Evolutionary conservation across 2,329 filamentous ascomycete genomes (phyloP).

Genomic region (Epichloe uncinata): DNA sequence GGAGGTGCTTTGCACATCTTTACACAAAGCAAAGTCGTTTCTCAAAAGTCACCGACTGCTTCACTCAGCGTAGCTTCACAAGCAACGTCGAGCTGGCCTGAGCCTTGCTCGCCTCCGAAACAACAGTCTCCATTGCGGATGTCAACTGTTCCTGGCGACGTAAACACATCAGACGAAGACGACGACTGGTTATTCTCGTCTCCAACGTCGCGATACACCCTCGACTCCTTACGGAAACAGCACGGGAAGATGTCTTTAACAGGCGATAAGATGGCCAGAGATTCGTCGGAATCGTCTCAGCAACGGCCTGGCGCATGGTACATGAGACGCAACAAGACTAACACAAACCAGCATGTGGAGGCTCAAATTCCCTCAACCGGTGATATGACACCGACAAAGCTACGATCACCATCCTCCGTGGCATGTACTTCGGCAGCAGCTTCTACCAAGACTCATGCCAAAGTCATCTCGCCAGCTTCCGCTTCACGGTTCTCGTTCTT

Average conservation of each 20-base stretch:
- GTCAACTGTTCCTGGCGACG: background rate
- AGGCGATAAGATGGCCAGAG: conserved; percentile 14
- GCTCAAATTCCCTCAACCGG: background rate
- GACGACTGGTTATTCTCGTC: background rate
- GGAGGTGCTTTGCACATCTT: background rate
- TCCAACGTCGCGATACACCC: conserved; percentile 13
- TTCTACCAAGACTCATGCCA: background rate
- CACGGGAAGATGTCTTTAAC: conserved; percentile 18
- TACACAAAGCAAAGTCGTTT: background rate
- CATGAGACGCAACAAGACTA: conserved; percentile 8
- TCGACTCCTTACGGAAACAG: conserved; percentile 1
- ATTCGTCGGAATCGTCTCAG: conserved; percentile 5
- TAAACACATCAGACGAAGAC: background rate
- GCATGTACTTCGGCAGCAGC: background rate
- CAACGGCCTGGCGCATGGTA: conserved; percentile 13
- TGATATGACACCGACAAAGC: conserved; percentile 6
- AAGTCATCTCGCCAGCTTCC: conserved; percentile 7
- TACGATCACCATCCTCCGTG: background rate
- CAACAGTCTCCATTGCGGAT: conserved; percentile 1
- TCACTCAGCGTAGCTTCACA: background rate
- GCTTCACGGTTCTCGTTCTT: conserved; percentile 32
- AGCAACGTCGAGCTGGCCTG: background rate
- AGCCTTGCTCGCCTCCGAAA: background rate
- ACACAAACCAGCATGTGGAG: background rate
- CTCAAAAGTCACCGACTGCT: background rate